Conservation (phyloP, 345 rosid genomes). For the Eucalyptus paniculata region DNA sequence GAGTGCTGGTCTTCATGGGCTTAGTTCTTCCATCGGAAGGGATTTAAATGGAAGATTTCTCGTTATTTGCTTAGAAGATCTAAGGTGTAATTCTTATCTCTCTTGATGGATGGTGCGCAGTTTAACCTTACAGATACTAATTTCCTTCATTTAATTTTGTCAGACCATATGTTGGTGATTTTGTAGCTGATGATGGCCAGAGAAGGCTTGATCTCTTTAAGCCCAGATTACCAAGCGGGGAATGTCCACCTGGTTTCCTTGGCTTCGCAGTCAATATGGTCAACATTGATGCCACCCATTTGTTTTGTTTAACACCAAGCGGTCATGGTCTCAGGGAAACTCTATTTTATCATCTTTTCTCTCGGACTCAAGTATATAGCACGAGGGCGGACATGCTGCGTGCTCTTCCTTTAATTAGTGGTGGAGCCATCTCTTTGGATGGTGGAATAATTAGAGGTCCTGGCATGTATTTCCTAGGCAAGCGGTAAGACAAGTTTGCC, state of each 20-base stretch:
- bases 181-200: conserved; percentile 66
- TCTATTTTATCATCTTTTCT: conserved; percentile 68
- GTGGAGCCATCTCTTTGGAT: conserved; percentile 90
- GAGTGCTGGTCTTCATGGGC: conserved; percentile 65
- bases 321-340: conserved; percentile 94
- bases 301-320: conserved; percentile 36
- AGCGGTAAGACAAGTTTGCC: conserved; percentile 21
- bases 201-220: conserved; percentile 76
- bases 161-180: conserved; percentile 75
- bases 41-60: conserved; percentile 55
- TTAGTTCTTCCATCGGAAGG: conserved; percentile 64
- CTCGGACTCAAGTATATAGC: conserved; percentile 70
- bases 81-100: conserved; percentile 39
- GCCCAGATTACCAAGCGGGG: conserved; percentile 72
- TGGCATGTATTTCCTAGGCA: conserved; percentile 62
- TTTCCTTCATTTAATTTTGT: background rate
- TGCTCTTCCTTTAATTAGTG: conserved; percentile 70
- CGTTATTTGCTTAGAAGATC: conserved; percentile 61
- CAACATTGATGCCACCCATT: conserved; percentile 35
- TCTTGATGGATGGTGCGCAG: background rate
- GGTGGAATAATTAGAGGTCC: conserved; percentile 75
- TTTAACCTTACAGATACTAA: background rate
- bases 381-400: conserved; percentile 61
- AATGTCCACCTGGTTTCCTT: conserved; percentile 70
- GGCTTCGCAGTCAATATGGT: conserved; percentile 96